Evolutionary conservation across 352 stramenopile genomes (phyloP), one percentile per base, ranked within the genome.

Genomic region (Thalassiosira mediterranea): DNA sequence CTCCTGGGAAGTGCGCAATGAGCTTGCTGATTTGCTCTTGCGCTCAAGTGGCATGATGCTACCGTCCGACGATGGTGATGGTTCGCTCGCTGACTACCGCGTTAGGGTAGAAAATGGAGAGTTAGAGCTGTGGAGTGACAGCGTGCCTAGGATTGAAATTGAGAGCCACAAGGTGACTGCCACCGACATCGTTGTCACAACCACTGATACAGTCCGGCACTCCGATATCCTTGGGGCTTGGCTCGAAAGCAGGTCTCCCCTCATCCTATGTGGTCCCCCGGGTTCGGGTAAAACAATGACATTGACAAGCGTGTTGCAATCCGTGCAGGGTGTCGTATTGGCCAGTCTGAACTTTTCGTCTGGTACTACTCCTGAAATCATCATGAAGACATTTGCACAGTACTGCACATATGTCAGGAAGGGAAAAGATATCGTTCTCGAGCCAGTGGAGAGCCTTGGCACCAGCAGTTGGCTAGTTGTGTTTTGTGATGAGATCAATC

Each of bases 281-380:
- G 97, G 97, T n/a, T 98, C 91, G 76, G 98, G 98, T 79, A 99
- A 99, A 77, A 99, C 97, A 1, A 99, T 99, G 97, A 99, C 98
- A 1, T 84, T 99, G 38, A 99, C 95, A 1, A 98, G 95, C 28
- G 97, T 97, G 5, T 93, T 99, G 31, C 96, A 97, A 68, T 97
- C 94, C 2, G 92, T 99, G n/a, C 96, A 97, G 42, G 95, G 98
- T 56, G 98, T 99, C 63, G 95, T 99, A 52, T 95, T 99, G 53
- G 97, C 96, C 7, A 98, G 94, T 63, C 91, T 99, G 26, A 99
- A 99, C 84, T 99, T 99, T 83, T 99, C 96, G 34, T 98, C 95
- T 56, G 95, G 95, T 59, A 99, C 98, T 2, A 98, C 95, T 37
- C 96, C 97, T 17, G 96, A 99, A 54, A 91, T 99, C 17, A 98